Evolutionary conservation across 2,329 filamentous ascomycete genomes (phyloP).

Genomic region (Diplocarpon rosae): DNA sequence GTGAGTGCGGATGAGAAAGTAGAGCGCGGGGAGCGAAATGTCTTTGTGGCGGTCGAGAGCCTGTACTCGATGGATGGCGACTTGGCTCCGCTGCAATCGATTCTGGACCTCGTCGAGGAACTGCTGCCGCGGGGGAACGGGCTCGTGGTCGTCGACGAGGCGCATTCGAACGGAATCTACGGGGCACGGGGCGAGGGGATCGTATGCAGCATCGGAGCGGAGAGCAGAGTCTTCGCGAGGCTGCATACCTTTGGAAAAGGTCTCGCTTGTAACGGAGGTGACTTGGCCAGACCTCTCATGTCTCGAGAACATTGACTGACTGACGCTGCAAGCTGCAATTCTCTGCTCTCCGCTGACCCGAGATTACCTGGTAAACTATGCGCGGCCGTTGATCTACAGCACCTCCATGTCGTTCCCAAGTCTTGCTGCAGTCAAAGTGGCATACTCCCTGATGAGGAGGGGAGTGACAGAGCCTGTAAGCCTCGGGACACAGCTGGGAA

Average conservation of each 20-base stretch:
- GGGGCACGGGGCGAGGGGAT: slow-evolving; percentile 38
- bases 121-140: slow-evolving; percentile 30
- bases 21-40: slow-evolving; percentile 21
- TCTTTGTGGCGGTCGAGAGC: slow-evolving; percentile 33
- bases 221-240: slow-evolving; percentile 37
- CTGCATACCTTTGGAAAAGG: slow-evolving; percentile 45
- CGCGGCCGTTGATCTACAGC: slow-evolving; percentile 32
- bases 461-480: slow-evolving; percentile 37
- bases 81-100: slow-evolving; percentile 29
- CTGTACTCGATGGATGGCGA: slow-evolving; percentile 41
- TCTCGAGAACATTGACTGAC: slow-evolving; percentile 22
- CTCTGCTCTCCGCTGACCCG: slow-evolving; percentile 14
- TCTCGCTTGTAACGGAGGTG: slow-evolving; percentile 31
- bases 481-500: neutral
- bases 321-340: slow-evolving; percentile 28
- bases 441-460: slow-evolving; percentile 37
- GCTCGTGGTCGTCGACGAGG: slow-evolving; percentile 45
- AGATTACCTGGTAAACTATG: slow-evolving; percentile 22
- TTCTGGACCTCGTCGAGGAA: slow-evolving; percentile 29
- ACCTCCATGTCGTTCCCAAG: slow-evolving; percentile 32
- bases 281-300: slow-evolving; percentile 16
- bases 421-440: slow-evolving; percentile 30
- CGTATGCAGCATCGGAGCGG: slow-evolving; percentile 37
- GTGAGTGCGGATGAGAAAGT: slow-evolving; percentile 24
- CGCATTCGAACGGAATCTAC: slow-evolving; percentile 41